phyloP scores from a whole-genome alignment of 1,284 basidiomycete genomes.

The Fistulinella cinereoalba region DNA sequence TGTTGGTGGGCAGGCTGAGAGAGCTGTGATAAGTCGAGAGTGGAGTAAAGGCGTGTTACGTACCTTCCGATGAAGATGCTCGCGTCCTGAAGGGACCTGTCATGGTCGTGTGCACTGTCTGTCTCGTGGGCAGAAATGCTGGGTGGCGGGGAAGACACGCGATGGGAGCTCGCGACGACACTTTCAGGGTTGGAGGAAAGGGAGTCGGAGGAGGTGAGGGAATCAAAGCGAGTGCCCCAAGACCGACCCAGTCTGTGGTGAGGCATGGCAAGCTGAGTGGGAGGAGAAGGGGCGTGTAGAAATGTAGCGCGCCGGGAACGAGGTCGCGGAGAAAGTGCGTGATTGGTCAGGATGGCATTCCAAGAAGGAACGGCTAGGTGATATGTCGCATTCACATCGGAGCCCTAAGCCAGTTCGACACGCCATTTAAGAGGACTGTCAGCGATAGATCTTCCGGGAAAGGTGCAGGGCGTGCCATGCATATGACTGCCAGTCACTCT shows the following conservation, averaged over 20 bases:
- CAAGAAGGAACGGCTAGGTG: slow-evolving; percentile 10
- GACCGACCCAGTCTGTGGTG: slow-evolving; percentile 41
- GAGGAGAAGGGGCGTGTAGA: slow-evolving; percentile 13
- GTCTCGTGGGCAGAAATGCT: slow-evolving; percentile 25
- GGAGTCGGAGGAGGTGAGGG: slow-evolving; percentile 36
- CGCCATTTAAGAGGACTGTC: slow-evolving; percentile 8
- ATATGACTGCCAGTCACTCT: slow-evolving; percentile 18
- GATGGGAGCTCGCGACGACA: slow-evolving; percentile 8
- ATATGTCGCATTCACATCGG: slow-evolving; percentile 23
- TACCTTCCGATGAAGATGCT: slow-evolving; percentile 82
- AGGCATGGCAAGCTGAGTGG: slow-evolving; percentile 38
- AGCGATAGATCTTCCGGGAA: slow-evolving; percentile 28
- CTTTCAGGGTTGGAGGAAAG: slow-evolving; percentile 26
- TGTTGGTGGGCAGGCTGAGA: slow-evolving; percentile 63
- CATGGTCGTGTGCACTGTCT: slow-evolving; percentile 42
- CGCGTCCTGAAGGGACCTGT: slow-evolving; percentile 63
- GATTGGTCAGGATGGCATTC: slow-evolving; percentile 23
- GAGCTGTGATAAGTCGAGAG: slow-evolving; percentile 9
- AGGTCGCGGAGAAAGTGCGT: slow-evolving; percentile 7
- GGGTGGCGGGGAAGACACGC: slow-evolving; percentile 13
- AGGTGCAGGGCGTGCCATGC: slow-evolving; percentile 13
- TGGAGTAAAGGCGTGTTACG: slow-evolving; percentile 7
- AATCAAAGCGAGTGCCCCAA: slow-evolving; percentile 73
- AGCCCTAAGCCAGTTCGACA: slow-evolving; percentile 11
- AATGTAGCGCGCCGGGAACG: slow-evolving; percentile 12